Conservation (phyloP, 106 monocot species). For the Platanthera guangdongensis region DNA sequence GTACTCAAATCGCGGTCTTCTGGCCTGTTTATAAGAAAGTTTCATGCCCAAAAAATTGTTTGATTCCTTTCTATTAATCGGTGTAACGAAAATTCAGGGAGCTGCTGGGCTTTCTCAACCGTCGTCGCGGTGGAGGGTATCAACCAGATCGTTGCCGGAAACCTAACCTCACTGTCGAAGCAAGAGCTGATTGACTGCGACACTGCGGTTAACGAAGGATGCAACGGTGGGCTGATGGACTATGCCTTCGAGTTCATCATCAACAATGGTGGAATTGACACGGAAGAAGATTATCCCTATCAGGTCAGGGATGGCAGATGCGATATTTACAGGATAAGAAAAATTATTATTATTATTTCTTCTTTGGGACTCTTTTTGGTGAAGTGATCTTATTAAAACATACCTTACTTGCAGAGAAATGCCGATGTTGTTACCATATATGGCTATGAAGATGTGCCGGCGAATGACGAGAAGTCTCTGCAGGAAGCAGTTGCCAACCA, state of each 20-base stretch:
- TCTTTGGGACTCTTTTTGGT: no score
- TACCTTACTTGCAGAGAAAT: conserved; percentile 19
- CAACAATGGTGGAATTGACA: no score
- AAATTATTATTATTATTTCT: not conserved
- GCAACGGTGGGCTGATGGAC: no score
- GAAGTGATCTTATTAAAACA: no score
- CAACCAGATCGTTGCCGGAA: conserved; percentile 50
- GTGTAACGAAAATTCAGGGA: conserved; percentile 22
- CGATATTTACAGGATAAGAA: conserved; percentile 22
- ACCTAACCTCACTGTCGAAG: conserved; percentile 42
- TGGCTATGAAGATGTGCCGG: conserved; percentile 36
- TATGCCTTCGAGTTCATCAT: no score
- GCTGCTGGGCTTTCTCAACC: conserved; percentile 76
- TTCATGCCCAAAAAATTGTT: no score
- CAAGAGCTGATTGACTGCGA: conserved; percentile 75
- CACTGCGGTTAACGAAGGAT: conserved; percentile 46
- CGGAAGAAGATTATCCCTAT: conserved; percentile 76
- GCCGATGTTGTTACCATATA: conserved; percentile 31
- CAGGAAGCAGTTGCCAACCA: conserved; percentile 35
- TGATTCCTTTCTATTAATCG: no score
- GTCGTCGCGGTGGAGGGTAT: conserved; percentile 59
- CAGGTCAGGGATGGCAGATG: conserved; percentile 19
- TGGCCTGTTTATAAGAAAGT: not conserved
- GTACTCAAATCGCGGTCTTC: not conserved
- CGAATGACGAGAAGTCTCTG: conserved; percentile 31